phyloP scores from a whole-genome alignment of 176 grass and related monocot species.

The Hsuehochloa calcarea region DNA sequence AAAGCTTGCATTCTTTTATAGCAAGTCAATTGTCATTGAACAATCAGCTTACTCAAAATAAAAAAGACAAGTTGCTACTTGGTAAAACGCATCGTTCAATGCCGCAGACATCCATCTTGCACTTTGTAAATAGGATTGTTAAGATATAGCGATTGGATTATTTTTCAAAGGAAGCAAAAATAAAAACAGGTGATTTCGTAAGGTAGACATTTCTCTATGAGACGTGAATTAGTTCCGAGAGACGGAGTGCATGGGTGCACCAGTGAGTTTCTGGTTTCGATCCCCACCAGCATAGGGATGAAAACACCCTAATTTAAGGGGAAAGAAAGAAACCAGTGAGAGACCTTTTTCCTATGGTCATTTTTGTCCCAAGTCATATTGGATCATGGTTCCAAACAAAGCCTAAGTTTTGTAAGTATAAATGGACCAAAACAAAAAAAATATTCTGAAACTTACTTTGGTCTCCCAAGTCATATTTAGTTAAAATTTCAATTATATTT shows the following conservation, averaged over 20 bases:
- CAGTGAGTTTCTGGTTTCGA: neutral
- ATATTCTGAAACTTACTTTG: too few relatives aligned
- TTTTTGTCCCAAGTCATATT: neutral
- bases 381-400: neutral
- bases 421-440: too few relatives aligned
- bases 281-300: neutral
- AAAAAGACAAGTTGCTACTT: neutral
- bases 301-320: too few relatives aligned
- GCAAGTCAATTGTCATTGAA: neutral
- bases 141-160: neutral
- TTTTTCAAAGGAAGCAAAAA: neutral
- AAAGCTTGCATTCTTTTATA: neutral
- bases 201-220: neutral
- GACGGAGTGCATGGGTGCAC: too few relatives aligned
- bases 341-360: too few relatives aligned
- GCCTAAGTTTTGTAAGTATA: neutral
- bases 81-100: neutral
- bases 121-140: neutral
- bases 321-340: too few relatives aligned
- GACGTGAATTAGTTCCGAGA: too few relatives aligned
- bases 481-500: too few relatives aligned
- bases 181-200: neutral
- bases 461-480: too few relatives aligned
- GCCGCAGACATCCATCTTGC: neutral
- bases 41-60: neutral